A percentile compares a stretch with the other conserved stretches of the same genome.
Conservation (phyloP, 352 stramenopile genomes). For the Phytophthora sansomeana region DNA sequence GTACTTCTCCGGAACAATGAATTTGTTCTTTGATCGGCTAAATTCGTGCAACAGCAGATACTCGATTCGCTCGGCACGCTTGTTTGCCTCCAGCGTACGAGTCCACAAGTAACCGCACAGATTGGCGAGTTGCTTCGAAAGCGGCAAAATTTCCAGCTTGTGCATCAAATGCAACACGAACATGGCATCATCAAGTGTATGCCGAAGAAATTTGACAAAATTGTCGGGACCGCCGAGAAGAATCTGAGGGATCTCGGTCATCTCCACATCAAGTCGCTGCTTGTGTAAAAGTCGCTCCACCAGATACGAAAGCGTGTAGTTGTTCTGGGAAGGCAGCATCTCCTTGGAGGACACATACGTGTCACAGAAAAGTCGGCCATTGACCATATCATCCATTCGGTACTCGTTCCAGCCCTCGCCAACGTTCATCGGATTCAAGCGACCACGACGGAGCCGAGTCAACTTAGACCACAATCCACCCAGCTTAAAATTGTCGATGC, state of each 20-base stretch:
- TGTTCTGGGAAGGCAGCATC: slow-evolving; percentile 96
- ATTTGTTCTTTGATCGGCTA: slow-evolving; percentile 94
- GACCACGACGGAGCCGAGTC: slow-evolving; percentile 80
- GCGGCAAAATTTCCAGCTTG: slow-evolving; percentile 97
- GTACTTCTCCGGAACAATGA: slow-evolving; percentile 97
- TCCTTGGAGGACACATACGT: slow-evolving; percentile 99
- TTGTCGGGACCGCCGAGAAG: slow-evolving; percentile 88
- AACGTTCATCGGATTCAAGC: slow-evolving; percentile 78
- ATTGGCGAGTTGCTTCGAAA: slow-evolving; percentile 99
- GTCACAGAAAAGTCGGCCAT: slow-evolving; percentile 97
- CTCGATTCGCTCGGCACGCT: slow-evolving; percentile 98
- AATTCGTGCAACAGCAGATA: slow-evolving; percentile 99
- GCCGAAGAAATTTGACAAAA: slow-evolving; percentile 94
- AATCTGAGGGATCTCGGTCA: slow-evolving; percentile 95
- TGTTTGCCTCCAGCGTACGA: slow-evolving; percentile 96
- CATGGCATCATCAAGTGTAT: slow-evolving; percentile 97
- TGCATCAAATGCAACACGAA: slow-evolving; percentile 98
- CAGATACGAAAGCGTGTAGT: slow-evolving; percentile 97
- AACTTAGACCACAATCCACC: slow-evolving; percentile 86
- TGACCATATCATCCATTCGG: slow-evolving; percentile 89
- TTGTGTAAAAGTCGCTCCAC: slow-evolving; percentile 92
- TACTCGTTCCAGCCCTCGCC: slow-evolving; percentile 91
- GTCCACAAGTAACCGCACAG: slow-evolving; percentile 99
- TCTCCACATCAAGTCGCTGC: slow-evolving; percentile 93
- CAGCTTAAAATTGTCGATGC: slow-evolving; percentile 94